phyloP scores from a whole-genome alignment of 495 filamentous ascomycete genomes.

The Aspergillus homomorphus region DNA sequence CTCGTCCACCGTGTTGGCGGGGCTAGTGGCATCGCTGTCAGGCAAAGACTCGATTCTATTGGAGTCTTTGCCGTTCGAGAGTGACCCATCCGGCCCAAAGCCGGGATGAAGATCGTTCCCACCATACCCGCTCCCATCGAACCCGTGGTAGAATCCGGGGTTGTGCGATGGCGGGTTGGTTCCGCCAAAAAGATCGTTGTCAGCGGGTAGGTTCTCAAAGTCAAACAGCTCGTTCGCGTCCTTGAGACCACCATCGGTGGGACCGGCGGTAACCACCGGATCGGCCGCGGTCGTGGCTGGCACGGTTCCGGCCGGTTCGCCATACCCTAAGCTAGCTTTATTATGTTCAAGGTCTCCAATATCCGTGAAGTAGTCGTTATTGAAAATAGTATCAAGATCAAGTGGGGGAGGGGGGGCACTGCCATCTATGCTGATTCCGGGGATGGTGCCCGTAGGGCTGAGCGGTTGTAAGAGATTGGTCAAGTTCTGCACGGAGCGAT shows the following conservation, averaged over 20 bases:
- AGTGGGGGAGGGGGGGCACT: slow-evolving; percentile 42
- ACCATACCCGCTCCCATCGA: slow-evolving; percentile 30
- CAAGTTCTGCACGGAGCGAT: slow-evolving; percentile 66
- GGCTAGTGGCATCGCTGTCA: slow-evolving; percentile 49
- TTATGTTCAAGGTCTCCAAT: slow-evolving; percentile 33
- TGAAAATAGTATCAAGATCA: slow-evolving; percentile 70
- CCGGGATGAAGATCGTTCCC: slow-evolving; percentile 14
- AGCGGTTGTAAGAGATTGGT: slow-evolving; percentile 69
- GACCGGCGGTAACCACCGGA: slow-evolving; percentile 10
- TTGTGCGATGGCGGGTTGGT: slow-evolving; percentile 25
- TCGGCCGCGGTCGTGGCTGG: slow-evolving; percentile 13
- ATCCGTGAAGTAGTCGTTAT: slow-evolving; percentile 59
- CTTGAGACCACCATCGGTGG: slow-evolving; percentile 23
- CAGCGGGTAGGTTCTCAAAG: slow-evolving; percentile 40
- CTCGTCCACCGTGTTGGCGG: slow-evolving; percentile 36
- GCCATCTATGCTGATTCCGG: slow-evolving; percentile 57
- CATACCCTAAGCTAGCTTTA: slow-evolving; percentile 26
- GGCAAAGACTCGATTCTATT: slow-evolving; percentile 45
- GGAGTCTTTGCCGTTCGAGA: slow-evolving; percentile 14
- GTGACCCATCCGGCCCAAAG: slow-evolving; percentile 3
- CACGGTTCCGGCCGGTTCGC: slow-evolving; percentile 15
- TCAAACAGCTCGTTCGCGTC: slow-evolving; percentile 41
- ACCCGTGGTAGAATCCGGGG: slow-evolving; percentile 30
- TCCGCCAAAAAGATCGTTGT: slow-evolving; percentile 38
- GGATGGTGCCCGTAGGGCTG: slow-evolving; percentile 75